Conservation (phyloP, 495 filamentous ascomycete genomes). For the Beverwykella pulmonaria region DNA sequence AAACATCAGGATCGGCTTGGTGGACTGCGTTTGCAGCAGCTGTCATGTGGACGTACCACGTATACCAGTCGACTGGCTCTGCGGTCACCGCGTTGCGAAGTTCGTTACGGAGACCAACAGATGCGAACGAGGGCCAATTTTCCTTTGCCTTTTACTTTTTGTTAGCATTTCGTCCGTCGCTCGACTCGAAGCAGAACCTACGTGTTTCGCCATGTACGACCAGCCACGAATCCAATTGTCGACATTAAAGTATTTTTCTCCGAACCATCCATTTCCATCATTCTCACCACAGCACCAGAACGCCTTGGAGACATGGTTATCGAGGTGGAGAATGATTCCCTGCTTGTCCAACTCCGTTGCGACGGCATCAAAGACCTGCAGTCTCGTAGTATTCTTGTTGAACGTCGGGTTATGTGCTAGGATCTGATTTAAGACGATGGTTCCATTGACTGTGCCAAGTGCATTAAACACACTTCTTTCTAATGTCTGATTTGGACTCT, state of each 20-base stretch:
- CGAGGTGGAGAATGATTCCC: slow-evolving; percentile 53
- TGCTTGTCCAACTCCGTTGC: slow-evolving; percentile 47
- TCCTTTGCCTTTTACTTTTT: slow-evolving; percentile 18
- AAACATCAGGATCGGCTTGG: slow-evolving; percentile 8
- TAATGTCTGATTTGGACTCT: slow-evolving; percentile 42
- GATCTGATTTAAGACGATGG: slow-evolving; percentile 42
- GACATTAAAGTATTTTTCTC: slow-evolving; percentile 24
- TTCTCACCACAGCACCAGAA: slow-evolving; percentile 55
- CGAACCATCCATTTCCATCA: slow-evolving; percentile 59
- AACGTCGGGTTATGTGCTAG: slow-evolving; percentile 44
- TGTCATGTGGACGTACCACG: slow-evolving; percentile 25
- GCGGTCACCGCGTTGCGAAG: slow-evolving; percentile 9
- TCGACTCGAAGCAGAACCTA: not conserved
- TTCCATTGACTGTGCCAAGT: slow-evolving; percentile 46
- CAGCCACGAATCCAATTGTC: slow-evolving; percentile 28
- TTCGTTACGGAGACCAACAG: slow-evolving; percentile 23
- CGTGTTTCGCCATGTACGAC: slow-evolving; percentile 23
- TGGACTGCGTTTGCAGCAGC: slow-evolving; percentile 21
- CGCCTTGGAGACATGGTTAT: slow-evolving; percentile 57
- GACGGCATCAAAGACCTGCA: slow-evolving; percentile 49
- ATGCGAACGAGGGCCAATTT: slow-evolving; percentile 23
- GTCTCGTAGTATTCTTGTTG: slow-evolving; percentile 49
- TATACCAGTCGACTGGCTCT: slow-evolving; percentile 28
- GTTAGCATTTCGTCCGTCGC: not conserved
- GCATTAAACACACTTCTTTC: slow-evolving; percentile 46